Base-by-base conservation (phyloP, 768 basidiomycete genomes). In the Chlorophyllum brunneum region DNA sequence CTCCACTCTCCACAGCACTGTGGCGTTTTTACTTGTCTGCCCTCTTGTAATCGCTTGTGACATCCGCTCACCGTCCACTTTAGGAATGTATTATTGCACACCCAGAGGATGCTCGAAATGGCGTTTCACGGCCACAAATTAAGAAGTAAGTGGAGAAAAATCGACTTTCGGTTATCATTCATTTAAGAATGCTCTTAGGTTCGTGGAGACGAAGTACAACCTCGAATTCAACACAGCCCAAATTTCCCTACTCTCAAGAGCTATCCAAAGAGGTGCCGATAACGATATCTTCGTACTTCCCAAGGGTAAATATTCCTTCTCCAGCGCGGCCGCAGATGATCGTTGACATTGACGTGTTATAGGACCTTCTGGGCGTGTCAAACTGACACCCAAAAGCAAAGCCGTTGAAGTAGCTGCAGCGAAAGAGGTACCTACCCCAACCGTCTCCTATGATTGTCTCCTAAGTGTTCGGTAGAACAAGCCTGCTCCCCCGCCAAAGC, bases 111-210 rank as follows among this genome's bases (percentile, higher is more conserved):
- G 80, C 86, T 52, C 87, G 92, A 53, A 67, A 66, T 52, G 93
- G 92, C 60, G 93, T 95, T 56, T 95, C 92, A 59, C 85, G 95
- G 42, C 89, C 85, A 49, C 81, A 85, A 62, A 94, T 97, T 74
- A 97, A 97, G 83, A 95, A 91, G 88, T 95, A 75, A 54, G 60
- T 56, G 51, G 18, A 44, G 46, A 30, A 24, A 43, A 23, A 27
- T 45, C 26, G 44, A 38, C 16, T 22, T 8, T 44, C 22, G 6
- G 31, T 27, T 29, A 52, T 49, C 47, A 31, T 53, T 58, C 56
- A 64, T 34, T 63, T 54, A 20, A 56, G 56, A 46, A 48, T 39
- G 24, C 11, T 45, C 24, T 8, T 51, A 94, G 92, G 75, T 97
- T 71, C 67, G 85, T 97, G 50, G 92, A 92, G 70, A 76, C 80